Evolutionary conservation across 108 stramenopile species (phyloP), one percentile per base, ranked within the genome.

Genomic region (Licmophora abbreviata): DNA sequence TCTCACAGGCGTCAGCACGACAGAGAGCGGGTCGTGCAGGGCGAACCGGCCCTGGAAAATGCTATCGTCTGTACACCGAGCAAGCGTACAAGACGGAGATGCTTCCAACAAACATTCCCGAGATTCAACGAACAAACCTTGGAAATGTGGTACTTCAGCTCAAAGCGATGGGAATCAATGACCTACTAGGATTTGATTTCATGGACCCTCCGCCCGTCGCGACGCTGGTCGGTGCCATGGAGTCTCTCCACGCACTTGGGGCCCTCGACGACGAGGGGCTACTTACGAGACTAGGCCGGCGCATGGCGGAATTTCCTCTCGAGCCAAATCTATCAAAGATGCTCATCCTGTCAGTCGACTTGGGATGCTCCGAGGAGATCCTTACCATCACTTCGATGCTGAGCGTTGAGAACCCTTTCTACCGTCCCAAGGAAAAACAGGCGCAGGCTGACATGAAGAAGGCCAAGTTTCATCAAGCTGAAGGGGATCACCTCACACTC

Each of bases 221-320:
- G 21, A 95, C 95, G 5, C 63, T 99, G 58, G 86, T 96, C 8
- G 92, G 91, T 27, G 97, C 97, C n/a, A 73, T 99, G 64, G 95
- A 99, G 56, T 68, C 79, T 14, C 79, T 99, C 0, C 85, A 95
- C 58, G 93, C 94, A 5, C 74, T 97, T 4, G 98, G 98, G 18
- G 96, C 98, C 3, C 68, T 99, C 9, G 98, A 99, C 60, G 96
- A 99, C 28, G 98, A 99, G 63, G 98, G 98, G 12, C 53, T 95
- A 40, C 56, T 98, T 44, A 93, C 97, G 12, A 68, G 94, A 46
- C 56, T 95, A 22, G 97, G 97, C 1, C 68, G 97, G 28, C 95
- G 94, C 55, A 96, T 98, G 96, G 98, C 98, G 20, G 97, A 97
- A 64, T 99, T 99, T 74, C 98, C 98, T 15, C 59, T 99, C 28